Conservation (phyloP, 2,329 filamentous ascomycete species). For the Pseudocercospora fuligena region DNA sequence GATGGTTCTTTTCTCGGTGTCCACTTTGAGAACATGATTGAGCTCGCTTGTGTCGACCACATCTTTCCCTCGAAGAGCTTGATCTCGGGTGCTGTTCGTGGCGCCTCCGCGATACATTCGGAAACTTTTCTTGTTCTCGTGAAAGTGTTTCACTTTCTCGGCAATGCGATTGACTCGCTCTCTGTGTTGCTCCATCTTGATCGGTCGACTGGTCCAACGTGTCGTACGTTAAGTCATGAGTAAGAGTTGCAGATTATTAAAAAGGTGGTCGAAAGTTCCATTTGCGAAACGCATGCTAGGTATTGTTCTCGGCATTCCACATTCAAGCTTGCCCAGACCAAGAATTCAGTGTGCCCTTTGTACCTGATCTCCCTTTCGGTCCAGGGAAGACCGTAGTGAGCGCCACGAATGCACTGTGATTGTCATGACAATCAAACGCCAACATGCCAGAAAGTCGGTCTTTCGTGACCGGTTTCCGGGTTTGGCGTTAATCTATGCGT, state of each 20-base stretch:
- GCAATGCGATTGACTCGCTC: background rate
- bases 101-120: conserved; percentile 62
- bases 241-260: background rate
- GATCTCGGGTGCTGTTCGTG: conserved; percentile 55
- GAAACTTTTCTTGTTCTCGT: conserved; percentile 51
- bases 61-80: conserved; percentile 40
- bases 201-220: too few relatives aligned
- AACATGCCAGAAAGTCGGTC: too few relatives aligned
- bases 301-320: conserved; percentile 10
- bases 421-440: too few relatives aligned
- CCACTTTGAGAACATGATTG: conserved; percentile 51
- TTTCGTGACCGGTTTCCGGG: too few relatives aligned
- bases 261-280: background rate
- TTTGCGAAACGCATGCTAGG: background rate
- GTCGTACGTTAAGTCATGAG: background rate
- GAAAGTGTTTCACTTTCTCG: conserved; percentile 49
- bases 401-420: too few relatives aligned
- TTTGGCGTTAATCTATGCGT: too few relatives aligned
- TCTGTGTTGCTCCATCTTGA: conserved; percentile 12
- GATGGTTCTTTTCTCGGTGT: conserved; percentile 47
- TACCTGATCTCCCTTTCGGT: too few relatives aligned
- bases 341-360: too few relatives aligned
- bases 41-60: conserved; percentile 54
- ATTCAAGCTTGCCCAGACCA: too few relatives aligned
- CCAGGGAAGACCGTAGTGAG: too few relatives aligned